Evolutionary conservation across 1,139 yeast species (phyloP), one percentile per base, ranked within the genome.

Genomic region (Candida frijolesensis): DNA sequence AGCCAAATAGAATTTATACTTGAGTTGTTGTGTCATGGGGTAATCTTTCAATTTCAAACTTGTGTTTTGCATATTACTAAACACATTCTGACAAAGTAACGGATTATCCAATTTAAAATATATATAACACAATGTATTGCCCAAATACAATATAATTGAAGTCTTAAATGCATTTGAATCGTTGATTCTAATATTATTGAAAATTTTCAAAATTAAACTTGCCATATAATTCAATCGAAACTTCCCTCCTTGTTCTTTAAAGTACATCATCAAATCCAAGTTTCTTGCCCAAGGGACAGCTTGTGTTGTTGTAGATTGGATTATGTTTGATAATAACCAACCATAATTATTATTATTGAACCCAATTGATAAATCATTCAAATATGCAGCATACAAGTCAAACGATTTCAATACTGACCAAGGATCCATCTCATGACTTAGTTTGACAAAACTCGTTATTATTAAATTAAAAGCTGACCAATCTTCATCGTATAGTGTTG

Each of bases 51-150:
- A 76, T 40, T 63, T 65, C 44, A 85, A 68, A 34, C 75, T 71
- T 18, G 89, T 80, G 30, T 84, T 83, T 57, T 83, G 85, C 72
- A 88, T 81, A 62, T 87, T 88, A 40, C 89, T 80, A 64, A 87
- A 87, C 44, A 89, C 87, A 60, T 87, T 87, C 32, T 87, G 82
- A 63, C 95, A 87, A 11, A 87, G 71, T 49, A 84, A 71, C 2
- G 92, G 90, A 46, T 83, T 85, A 44, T 76, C 80, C 38, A 87
- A 75, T 48, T 70, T 72, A 64, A 85, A 85, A 63, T 89, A 89
- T 1, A 83, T 70, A 54, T 79, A 74, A 63, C 94, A 87, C 42
- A 88, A 67, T 47, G 76, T 71, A 25, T 77, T 77, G 3, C 89
- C 85, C 11, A 86, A 72, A 55, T 74, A 79, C 38, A 87, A 61